Evolutionary conservation across 208 protist genomes (phyloP).

Genomic region (Kentomonas sorsogonicus): DNA sequence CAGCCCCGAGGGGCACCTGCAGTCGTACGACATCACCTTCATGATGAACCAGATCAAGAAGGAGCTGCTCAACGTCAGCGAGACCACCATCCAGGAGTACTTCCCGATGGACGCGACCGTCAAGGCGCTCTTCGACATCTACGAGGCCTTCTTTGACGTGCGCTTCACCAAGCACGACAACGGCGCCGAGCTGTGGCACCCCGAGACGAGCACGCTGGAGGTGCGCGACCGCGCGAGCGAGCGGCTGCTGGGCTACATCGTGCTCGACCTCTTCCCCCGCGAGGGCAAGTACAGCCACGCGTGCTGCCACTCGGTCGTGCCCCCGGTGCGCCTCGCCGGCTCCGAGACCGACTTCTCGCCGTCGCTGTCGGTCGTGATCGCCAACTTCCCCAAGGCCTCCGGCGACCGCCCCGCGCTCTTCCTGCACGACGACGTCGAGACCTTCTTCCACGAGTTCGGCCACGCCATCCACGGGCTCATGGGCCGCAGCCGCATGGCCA

Average conservation of each 20-base stretch:
- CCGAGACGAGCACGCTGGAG: slow-evolving; percentile 56
- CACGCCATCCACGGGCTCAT: slow-evolving; percentile 82
- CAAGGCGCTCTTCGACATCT: slow-evolving; percentile 75
- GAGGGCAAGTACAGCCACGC: slow-evolving; percentile 84
- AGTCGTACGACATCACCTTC: slow-evolving; percentile 75
- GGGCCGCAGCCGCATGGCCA: slow-evolving; percentile 69
- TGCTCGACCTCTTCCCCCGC: slow-evolving; percentile 81
- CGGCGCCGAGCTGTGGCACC: slow-evolving; percentile 66
- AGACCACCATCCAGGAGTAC: slow-evolving; percentile 82
- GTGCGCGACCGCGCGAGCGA: slow-evolving; percentile 57
- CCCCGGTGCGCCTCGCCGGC: slow-evolving; percentile 41
- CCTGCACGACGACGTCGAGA: slow-evolving; percentile 73
- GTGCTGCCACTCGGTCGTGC: slow-evolving; percentile 75
- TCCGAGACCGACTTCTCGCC: slow-evolving; percentile 67
- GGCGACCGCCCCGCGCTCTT: slow-evolving; percentile 71
- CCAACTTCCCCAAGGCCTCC: slow-evolving; percentile 70
- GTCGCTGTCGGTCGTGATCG: slow-evolving; percentile 66
- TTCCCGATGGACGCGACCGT: slow-evolving; percentile 79
- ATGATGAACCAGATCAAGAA: slow-evolving; percentile 80
- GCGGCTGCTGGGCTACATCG: slow-evolving; percentile 64
- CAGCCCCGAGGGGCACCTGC: slow-evolving; percentile 45
- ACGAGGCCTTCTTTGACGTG: slow-evolving; percentile 79
- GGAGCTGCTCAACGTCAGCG: slow-evolving; percentile 73
- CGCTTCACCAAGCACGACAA: slow-evolving; percentile 67
- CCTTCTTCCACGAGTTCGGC: slow-evolving; percentile 91